Percentiles rank a stretch among this genome's conserved stretches.
Evolutionary conservation across 2,329 filamentous ascomycete species (phyloP).

Genomic region (Sphaerulina vaccinii): DNA sequence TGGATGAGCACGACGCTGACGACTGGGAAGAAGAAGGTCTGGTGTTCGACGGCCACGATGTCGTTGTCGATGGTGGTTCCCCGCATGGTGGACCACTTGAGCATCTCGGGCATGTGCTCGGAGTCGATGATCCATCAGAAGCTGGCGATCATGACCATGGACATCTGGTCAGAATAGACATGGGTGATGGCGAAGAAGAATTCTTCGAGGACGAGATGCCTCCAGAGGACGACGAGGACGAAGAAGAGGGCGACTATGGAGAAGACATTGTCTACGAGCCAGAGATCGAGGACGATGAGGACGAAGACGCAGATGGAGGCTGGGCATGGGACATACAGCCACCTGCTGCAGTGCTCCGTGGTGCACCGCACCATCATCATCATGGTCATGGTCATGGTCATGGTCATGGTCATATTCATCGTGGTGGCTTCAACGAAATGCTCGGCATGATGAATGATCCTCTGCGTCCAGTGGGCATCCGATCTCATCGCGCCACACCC

Average conservation of each 20-base stretch:
- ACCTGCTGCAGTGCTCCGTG: slow-evolving; percentile 20
- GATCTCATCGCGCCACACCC: slow-evolving; percentile 37
- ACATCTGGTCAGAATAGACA: slow-evolving; percentile 38
- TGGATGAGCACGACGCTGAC: slow-evolving; percentile 50
- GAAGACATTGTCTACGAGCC: slow-evolving; percentile 61
- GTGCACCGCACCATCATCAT: slow-evolving; percentile 24
- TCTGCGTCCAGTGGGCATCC: slow-evolving; percentile 22
- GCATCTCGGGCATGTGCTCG: slow-evolving; percentile 43
- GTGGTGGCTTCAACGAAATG: slow-evolving; percentile 29
- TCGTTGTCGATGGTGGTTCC: slow-evolving; percentile 49
- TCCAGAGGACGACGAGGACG: slow-evolving; percentile 55
- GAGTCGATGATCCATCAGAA: slow-evolving; percentile 37
- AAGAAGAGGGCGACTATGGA: slow-evolving; percentile 68
- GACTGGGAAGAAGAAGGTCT: slow-evolving; percentile 45
- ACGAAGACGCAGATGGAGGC: slow-evolving; percentile 31
- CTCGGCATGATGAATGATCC: slow-evolving; percentile 30
- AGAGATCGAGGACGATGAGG: slow-evolving; percentile 44
- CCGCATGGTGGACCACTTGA: slow-evolving; percentile 37
- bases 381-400: slow-evolving; percentile 31
- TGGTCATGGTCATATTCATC: slow-evolving; percentile 29
- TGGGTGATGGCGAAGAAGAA: slow-evolving; percentile 48
- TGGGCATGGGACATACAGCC: slow-evolving; percentile 31
- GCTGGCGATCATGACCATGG: slow-evolving; percentile 38
- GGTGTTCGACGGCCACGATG: slow-evolving; percentile 41
- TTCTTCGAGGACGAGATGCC: slow-evolving; percentile 59